Base-by-base conservation (phyloP, 345 rosid species). In the sweet orange (Citrus sinensis) region DNA sequence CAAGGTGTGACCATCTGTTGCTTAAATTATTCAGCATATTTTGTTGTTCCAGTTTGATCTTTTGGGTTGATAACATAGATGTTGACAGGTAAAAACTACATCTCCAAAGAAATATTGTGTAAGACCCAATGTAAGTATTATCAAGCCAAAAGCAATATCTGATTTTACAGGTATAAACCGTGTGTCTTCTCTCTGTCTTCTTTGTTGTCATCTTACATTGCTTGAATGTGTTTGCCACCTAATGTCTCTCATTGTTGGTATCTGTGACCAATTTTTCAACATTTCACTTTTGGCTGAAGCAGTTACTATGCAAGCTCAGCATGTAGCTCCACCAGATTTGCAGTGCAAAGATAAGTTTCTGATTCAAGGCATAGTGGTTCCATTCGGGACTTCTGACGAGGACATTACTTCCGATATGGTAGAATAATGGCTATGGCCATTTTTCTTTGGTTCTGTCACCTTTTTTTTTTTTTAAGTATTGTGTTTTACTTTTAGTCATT, bases 311-410 rank as follows among this genome's bases (percentile, higher is more conserved):
- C 91, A 84, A 83, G 88, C 87, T 79, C 90, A 81, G 85, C 80
- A 20, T 69, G 77, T 35, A 30, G 84, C 86, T 72, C 91, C 93
- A 39, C 89, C 84, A 49, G 87, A 86, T 77, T 75, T 90, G 80
- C 78, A 78, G 62, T 85, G 93, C 84, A 88, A 86, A 82, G 93
- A 90, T 85, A 90, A 90, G 85, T 90, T 90, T 78, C 69, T 90
- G 72, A 79, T 90, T 69, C 91, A 90, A 81, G 78, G 90, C 78
- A 83, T 82, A 10, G 73, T 79, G 56, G 86, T 90, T 73, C 88
- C 93, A 14, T 34, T 51, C 9, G 90, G 87, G 29, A 83, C 83
- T 67, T 66, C 76, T 40, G 90, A 85, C 34, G 87, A 88, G 62
- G 85, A 86, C 76, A 77, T 90, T 80, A 80, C 89, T 13, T 79